phyloP scores from a whole-genome alignment of 768 basidiomycete species.

The Phanerochaete carnosa region DNA sequence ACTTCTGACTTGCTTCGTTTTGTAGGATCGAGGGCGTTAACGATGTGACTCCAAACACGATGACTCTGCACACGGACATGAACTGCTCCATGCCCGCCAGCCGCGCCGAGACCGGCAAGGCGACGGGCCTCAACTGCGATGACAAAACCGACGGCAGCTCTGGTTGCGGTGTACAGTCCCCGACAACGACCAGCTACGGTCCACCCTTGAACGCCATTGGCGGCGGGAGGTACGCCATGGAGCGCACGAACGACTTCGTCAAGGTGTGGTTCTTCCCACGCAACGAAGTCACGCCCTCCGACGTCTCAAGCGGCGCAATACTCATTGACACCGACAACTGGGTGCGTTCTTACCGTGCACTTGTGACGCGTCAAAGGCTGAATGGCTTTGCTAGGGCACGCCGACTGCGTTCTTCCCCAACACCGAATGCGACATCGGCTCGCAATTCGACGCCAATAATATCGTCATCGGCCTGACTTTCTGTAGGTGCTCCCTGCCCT shows the following conservation, averaged over 20 bases:
- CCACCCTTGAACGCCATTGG: slow-evolving; percentile 55
- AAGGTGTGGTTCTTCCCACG: slow-evolving; percentile 75
- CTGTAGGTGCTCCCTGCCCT: slow-evolving; percentile 42
- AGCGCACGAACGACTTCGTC: slow-evolving; percentile 53
- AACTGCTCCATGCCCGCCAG: slow-evolving; percentile 21
- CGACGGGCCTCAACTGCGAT: slow-evolving; percentile 46
- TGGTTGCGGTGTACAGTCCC: slow-evolving; percentile 51
- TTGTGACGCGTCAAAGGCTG: background rate
- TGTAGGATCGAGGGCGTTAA: slow-evolving; percentile 27
- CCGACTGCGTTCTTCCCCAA: slow-evolving; percentile 63
- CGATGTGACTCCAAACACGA: slow-evolving; percentile 16
- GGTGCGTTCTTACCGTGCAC: slow-evolving; percentile 36
- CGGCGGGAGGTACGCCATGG: slow-evolving; percentile 66
- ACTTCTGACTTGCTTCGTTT: background rate
- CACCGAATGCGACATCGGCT: slow-evolving; percentile 51
- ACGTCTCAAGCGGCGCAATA: slow-evolving; percentile 38
- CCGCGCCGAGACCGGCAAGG: slow-evolving; percentile 22
- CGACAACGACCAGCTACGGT: slow-evolving; percentile 46
- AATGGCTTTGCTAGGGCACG: slow-evolving; percentile 40
- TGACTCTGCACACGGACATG: slow-evolving; percentile 24
- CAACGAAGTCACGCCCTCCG: slow-evolving; percentile 39
- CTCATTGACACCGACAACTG: slow-evolving; percentile 48
- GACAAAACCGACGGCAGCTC: slow-evolving; percentile 43
- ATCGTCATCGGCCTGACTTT: slow-evolving; percentile 71
- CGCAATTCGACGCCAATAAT: slow-evolving; percentile 52